phyloP scores from a whole-genome alignment of 2,329 filamentous ascomycete species.

The Trichophyton benhamiae region DNA sequence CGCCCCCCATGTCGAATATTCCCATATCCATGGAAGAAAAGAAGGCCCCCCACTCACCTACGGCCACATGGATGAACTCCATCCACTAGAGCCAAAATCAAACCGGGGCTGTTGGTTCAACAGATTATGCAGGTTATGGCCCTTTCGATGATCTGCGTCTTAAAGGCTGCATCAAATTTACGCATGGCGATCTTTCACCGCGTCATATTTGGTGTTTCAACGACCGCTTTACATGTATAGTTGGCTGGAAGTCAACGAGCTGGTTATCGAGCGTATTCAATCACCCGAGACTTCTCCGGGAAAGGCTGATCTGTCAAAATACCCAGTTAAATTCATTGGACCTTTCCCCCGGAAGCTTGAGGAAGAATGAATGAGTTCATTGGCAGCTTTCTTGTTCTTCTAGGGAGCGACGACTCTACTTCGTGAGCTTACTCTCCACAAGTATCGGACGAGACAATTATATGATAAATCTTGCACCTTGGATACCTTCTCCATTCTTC shows the following conservation, averaged over 20 bases:
- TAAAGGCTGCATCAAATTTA: constrained; percentile 11
- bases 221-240: constrained; percentile 15
- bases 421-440: too few species aligned
- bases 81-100: constrained; percentile 8
- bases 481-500: too few species aligned
- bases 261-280: constrained; percentile 39
- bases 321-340: constrained; percentile 27
- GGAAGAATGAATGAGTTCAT: constrained; percentile 30
- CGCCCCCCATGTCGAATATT: constrained; percentile 13
- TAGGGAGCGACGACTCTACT: too few species aligned
- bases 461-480: too few species aligned
- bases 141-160: constrained; percentile 21
- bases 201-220: constrained; percentile 19
- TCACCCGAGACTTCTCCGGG: constrained; percentile 20
- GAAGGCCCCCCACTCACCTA: constrained; percentile 9
- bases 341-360: constrained; percentile 26
- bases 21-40: constrained; percentile 11
- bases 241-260: constrained; percentile 35
- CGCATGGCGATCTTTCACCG: constrained; percentile 20
- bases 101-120: constrained; percentile 11
- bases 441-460: too few species aligned
- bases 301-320: constrained; percentile 18
- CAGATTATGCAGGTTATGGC: constrained; percentile 13
- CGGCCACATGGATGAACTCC: constrained; percentile 12
- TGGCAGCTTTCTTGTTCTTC: constrained; percentile 23